These are phyloP conservation scores for Nemania abortiva DNA, from an alignment of 2,329 filamentous ascomycete genomes.

Conservation along the genomic window DNA sequence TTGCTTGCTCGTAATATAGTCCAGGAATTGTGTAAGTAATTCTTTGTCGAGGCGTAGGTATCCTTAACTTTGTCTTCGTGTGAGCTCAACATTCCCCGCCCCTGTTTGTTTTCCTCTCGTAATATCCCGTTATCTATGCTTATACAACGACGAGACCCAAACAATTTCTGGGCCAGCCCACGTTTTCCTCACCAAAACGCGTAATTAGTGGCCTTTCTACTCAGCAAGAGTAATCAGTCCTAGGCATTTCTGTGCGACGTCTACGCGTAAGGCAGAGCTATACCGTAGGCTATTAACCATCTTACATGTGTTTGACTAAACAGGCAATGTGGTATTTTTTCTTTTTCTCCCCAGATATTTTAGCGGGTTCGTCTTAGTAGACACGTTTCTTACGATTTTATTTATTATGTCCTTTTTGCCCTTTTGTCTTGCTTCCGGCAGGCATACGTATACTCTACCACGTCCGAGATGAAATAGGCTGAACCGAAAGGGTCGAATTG, in stretches of 20 bases:
- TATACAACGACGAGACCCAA: neutral
- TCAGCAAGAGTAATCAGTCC: neutral
- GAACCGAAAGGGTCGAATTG: neutral
- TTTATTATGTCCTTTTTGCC: neutral
- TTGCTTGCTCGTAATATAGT: neutral
- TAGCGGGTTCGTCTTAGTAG: neutral
- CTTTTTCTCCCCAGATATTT: neutral
- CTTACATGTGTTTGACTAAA: constrained; percentile 11
- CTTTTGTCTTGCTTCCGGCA: neutral
- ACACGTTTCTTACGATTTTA: neutral
- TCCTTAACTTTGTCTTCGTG: neutral
- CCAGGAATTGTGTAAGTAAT: neutral
- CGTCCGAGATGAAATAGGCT: neutral
- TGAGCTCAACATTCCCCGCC: neutral
- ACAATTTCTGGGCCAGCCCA: neutral
- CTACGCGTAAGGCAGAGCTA: neutral
- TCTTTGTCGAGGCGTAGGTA: neutral
- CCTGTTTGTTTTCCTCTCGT: neutral
- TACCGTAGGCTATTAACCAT: neutral
- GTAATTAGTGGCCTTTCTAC: neutral
- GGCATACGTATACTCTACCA: neutral
- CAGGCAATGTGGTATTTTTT: neutral
- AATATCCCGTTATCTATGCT: constrained; percentile 1
- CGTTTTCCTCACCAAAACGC: neutral
- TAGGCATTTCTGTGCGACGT: constrained; percentile 1